These are phyloP conservation scores for Hypoxylon subgilvum DNA, from an alignment of 495 filamentous ascomycete species.

Conservation along the genomic window DNA sequence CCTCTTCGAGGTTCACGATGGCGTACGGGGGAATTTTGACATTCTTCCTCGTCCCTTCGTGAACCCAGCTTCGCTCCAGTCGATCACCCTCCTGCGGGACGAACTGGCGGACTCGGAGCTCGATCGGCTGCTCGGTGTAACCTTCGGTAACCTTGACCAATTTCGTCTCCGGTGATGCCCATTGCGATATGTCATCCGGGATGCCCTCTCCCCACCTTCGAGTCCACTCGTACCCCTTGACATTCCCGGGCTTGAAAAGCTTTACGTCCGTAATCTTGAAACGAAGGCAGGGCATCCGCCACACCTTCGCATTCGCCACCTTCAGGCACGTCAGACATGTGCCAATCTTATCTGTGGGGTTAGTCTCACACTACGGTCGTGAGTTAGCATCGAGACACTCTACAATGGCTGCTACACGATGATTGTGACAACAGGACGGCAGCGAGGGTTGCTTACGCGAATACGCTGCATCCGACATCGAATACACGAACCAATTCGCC, in stretches of 20 bases:
- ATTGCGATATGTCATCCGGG: slow-evolving; percentile 56
- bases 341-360: slow-evolving; percentile 49
- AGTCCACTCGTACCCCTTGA: slow-evolving; percentile 60
- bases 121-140: slow-evolving; percentile 49
- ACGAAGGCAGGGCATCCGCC: slow-evolving; percentile 55
- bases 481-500: slow-evolving; percentile 59
- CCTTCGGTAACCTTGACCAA: slow-evolving; percentile 55
- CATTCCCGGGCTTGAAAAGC: slow-evolving; percentile 57
- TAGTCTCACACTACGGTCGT: slow-evolving; percentile 51
- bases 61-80: slow-evolving; percentile 54
- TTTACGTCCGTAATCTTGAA: slow-evolving; percentile 60
- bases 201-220: slow-evolving; percentile 57
- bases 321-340: slow-evolving; percentile 57
- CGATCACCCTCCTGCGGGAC: slow-evolving; percentile 54
- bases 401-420: background rate
- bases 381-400: slow-evolving; percentile 15
- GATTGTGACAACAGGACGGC: slow-evolving; percentile 1
- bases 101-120: slow-evolving; percentile 55
- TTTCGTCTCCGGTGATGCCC: slow-evolving; percentile 50
- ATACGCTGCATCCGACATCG: slow-evolving; percentile 62
- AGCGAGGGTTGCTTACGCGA: slow-evolving; percentile 46
- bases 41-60: slow-evolving; percentile 42
- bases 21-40: slow-evolving; percentile 53
- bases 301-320: slow-evolving; percentile 49
- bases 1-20: slow-evolving; percentile 55